Evolutionary conservation across 2,329 filamentous ascomycete genomes (phyloP), one percentile per base, ranked within the genome.

Genomic region (Xylariaceae sp.): DNA sequence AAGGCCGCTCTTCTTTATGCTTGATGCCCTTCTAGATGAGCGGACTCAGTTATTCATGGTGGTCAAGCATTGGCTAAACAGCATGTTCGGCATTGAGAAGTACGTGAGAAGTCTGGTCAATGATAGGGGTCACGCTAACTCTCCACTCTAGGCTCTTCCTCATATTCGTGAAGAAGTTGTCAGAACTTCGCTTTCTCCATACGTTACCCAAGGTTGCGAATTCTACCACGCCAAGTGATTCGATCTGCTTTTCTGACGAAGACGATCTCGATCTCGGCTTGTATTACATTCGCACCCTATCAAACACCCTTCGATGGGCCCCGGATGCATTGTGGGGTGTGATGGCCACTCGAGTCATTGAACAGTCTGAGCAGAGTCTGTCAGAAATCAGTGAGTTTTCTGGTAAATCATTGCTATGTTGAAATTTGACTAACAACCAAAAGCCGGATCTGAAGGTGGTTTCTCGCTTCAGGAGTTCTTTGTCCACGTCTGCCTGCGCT

Each of bases 21-120:
- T 97, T 30, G 93, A 97, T 73, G 82, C 87, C 1, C 77, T 97
- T 1, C 75, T 83, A 15, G 87, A 92, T 60, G 86, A 90, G 61
- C 81, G 83, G 17, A 88, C 86, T 1, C 89, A 92, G 66, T 77
- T 88, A 11, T 90, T 88, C 62, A 88, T 91, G 74, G 88, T 88
- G 30, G 85, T 90, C 45, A 88, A 88, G 67, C 86, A 83, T 53
- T 97, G 93, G 92, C 78, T 97, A 2, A 88, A 89, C 66, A 86
- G 72, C 58, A 79, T 86, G 67, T 73, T 84, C 58, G 83, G 84
- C 2, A 80, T 86, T 63, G 84, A 88, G 64, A 84, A 83, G 84
- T 86, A 74, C 68, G 77, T 72, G 49, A 4, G 5, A 51, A 44
- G 4, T 11, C 37, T 8, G 9, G 23, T 30, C 23, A 10, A 45